Conservation (phyloP, 306 rosid species). For the Dryas octopetala region DNA sequence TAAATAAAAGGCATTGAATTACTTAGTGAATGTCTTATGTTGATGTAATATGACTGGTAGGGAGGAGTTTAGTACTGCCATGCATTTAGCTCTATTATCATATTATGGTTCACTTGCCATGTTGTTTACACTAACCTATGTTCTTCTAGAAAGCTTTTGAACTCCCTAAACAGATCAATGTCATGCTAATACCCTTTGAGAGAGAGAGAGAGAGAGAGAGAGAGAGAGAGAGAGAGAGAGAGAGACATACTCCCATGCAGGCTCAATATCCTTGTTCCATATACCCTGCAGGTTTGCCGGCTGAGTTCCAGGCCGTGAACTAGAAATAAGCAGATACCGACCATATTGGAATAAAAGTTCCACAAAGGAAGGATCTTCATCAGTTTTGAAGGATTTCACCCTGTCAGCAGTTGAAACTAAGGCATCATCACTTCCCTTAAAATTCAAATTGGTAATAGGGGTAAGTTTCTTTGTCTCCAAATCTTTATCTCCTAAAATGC, state of each 20-base stretch:
- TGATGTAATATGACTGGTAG: not conserved
- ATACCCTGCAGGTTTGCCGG: conserved; percentile 87
- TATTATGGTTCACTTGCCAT: not conserved
- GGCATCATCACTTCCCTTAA: conserved; percentile 35
- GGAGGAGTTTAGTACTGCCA: not conserved
- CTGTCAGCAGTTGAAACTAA: conserved; percentile 75
- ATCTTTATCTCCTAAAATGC: conserved; percentile 18
- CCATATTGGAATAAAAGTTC: conserved; percentile 93
- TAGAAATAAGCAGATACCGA: conserved; percentile 82
- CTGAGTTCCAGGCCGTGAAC: conserved; percentile 89
- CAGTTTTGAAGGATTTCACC: conserved; percentile 69
- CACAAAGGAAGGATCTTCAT: conserved; percentile 91
- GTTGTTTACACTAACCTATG: not conserved
- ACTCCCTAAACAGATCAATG: not conserved
- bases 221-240: conserved; percentile 5
- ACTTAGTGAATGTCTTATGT: not conserved
- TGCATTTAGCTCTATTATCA: not conserved
- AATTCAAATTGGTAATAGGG: conserved; percentile 28
- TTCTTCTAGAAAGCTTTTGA: not conserved
- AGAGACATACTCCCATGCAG: conserved; percentile 85
- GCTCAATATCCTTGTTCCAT: conserved; percentile 77
- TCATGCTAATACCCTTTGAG: not conserved
- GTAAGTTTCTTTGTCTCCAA: conserved; percentile 25
- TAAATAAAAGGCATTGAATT: not conserved
- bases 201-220: not conserved